Evolutionary conservation across 441 rosid genomes (phyloP).

Genomic region (Jatropha multifida): DNA sequence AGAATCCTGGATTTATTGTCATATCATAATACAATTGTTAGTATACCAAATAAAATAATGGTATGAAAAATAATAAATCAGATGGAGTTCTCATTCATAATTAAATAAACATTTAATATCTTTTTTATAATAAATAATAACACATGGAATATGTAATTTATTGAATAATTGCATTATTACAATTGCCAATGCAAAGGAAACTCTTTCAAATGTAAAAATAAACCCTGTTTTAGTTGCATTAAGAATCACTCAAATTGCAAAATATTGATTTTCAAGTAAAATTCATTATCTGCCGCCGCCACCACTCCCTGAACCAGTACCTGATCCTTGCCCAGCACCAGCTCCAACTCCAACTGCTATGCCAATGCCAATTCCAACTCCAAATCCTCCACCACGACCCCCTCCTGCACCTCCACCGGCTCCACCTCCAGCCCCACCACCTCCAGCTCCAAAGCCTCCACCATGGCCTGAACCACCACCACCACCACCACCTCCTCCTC

Average conservation of each 20-base stretch:
- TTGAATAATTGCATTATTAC: no score
- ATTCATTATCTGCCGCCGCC: conserved; percentile 32
- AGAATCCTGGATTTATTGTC: no score
- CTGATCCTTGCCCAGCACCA: conserved; percentile 41
- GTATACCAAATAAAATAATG: no score
- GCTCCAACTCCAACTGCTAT: conserved; percentile 47
- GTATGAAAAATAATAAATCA: no score
- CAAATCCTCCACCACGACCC: conserved; percentile 6
- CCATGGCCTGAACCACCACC: conserved; percentile 33
- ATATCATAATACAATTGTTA: no score
- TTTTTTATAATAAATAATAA: no score
- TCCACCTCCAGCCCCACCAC: conserved; percentile 28
- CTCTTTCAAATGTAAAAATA: background rate
- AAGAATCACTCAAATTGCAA: background rate
- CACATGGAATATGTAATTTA: no score
- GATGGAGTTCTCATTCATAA: no score
- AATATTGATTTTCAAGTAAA: background rate
- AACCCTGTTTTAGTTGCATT: background rate
- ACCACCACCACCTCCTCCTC: conserved; percentile 31
- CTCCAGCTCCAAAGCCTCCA: conserved; percentile 24
- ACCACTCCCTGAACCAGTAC: conserved; percentile 37
- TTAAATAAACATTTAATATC: no score
- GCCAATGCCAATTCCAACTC: conserved; percentile 48
- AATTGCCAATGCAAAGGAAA: background rate
- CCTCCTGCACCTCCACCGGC: conserved; percentile 19